Evolutionary conservation across 2,329 filamentous ascomycete genomes (phyloP).

Genomic region (Fusarium solani-melongenae): DNA sequence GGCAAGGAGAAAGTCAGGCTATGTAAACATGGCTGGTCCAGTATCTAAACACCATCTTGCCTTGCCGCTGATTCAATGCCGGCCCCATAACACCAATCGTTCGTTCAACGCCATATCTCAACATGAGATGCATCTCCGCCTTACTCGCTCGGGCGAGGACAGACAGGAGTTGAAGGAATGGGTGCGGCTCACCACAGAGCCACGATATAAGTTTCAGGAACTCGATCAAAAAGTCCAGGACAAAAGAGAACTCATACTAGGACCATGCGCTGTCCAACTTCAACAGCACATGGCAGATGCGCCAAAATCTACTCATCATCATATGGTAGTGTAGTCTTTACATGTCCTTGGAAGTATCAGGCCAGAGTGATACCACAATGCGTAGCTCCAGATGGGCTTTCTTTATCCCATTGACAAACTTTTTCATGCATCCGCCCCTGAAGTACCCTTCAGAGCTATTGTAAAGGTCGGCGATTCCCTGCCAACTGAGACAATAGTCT

Average conservation of each 20-base stretch:
- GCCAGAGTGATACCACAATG: not conserved
- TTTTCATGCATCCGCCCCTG: not conserved
- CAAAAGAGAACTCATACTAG: not conserved
- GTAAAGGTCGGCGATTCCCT: not conserved
- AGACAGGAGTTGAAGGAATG: not conserved
- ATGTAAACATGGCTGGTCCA: not conserved
- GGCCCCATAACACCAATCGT: not conserved
- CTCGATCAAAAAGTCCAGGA: not conserved
- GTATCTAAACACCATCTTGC: not conserved
- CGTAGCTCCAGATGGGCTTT: not conserved
- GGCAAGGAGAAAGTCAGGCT: no score
- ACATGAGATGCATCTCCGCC: not conserved
- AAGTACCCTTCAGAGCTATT: not conserved
- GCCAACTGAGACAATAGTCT: not conserved
- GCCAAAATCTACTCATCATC: not conserved
- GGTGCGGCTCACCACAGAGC: not conserved
- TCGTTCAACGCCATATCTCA: not conserved
- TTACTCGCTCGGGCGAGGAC: not conserved
- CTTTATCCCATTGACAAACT: not conserved
- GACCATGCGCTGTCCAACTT: not conserved
- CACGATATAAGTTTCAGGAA: not conserved
- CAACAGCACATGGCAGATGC: not conserved
- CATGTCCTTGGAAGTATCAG: not conserved
- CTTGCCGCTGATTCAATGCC: not conserved
- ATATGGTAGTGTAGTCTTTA: not conserved